phyloP scores from a whole-genome alignment of 2,329 filamentous ascomycete species.

The Tolypocladium sp. region DNA sequence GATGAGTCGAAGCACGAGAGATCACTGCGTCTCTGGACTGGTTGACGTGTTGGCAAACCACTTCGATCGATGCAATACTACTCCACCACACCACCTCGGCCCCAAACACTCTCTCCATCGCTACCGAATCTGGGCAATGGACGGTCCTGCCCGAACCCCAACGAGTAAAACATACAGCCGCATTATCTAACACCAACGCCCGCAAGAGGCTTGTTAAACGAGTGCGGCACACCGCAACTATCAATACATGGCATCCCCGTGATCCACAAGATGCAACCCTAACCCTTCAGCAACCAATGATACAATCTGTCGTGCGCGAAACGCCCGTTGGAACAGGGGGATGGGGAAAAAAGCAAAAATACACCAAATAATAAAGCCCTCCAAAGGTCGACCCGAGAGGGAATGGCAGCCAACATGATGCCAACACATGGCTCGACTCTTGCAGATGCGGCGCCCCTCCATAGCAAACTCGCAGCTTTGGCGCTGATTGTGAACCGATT shows the following conservation, averaged over 20 bases:
- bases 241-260: not conserved
- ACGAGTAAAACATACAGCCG: not conserved
- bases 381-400: not conserved
- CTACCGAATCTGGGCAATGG: not conserved
- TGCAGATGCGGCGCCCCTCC: not conserved
- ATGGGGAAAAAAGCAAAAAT: not conserved
- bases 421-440: slow-evolving; percentile 1
- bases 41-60: not conserved
- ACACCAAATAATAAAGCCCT: not conserved
- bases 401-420: slow-evolving; percentile 1
- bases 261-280: not conserved
- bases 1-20: not conserved
- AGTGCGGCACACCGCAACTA: not conserved
- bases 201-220: not conserved
- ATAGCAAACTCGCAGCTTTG: not conserved
- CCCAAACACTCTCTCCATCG: not conserved
- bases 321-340: not conserved
- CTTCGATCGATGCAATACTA: not conserved
- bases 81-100: not conserved
- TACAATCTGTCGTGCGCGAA: not conserved
- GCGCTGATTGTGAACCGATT: not conserved
- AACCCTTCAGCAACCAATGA: not conserved
- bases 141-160: not conserved
- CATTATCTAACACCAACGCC: not conserved
- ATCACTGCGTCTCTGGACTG: not conserved